Evolutionary conservation across 352 stramenopile species (phyloP).

Genomic region (Globisporangium yorkense): DNA sequence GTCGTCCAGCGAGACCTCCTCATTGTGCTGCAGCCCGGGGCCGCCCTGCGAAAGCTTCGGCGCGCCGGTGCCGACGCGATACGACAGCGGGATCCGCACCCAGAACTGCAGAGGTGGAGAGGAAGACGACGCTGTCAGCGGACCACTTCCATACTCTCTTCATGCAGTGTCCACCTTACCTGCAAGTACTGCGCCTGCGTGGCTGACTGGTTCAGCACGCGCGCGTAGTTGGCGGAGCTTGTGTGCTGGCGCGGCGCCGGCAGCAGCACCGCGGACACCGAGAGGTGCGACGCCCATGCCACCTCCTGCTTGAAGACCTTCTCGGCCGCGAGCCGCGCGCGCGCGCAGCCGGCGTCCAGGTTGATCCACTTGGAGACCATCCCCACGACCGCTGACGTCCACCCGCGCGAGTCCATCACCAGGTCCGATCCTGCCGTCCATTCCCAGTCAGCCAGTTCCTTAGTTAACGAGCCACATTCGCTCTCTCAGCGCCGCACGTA

Average conservation of each 20-base stretch:
- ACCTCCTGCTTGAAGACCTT: slow-evolving; percentile 90
- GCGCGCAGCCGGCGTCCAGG: slow-evolving; percentile 40
- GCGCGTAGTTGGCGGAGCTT: slow-evolving; percentile 78
- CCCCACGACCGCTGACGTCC: slow-evolving; percentile 79
- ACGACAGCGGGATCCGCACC: slow-evolving; percentile 76
- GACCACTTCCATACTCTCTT: too few relatives aligned
- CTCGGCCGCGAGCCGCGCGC: slow-evolving; percentile 45
- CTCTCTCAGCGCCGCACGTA: slow-evolving; percentile 13
- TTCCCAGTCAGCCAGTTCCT: too few relatives aligned
- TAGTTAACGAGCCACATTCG: too few relatives aligned
- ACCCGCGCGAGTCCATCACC: slow-evolving; percentile 77
- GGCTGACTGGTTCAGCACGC: slow-evolving; percentile 72
- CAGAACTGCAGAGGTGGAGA: slow-evolving; percentile 50
- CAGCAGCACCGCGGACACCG: slow-evolving; percentile 92
- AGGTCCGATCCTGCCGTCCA: slow-evolving; percentile 56
- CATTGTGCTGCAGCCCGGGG: slow-evolving; percentile 18
- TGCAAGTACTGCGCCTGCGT: slow-evolving; percentile 77
- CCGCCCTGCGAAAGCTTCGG: slow-evolving; percentile 18
- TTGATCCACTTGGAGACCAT: slow-evolving; percentile 79
- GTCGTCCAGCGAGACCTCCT: slow-evolving; percentile 16
- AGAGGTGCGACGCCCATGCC: slow-evolving; percentile 94
- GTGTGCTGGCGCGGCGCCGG: slow-evolving; percentile 52
- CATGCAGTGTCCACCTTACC: slow-evolving; percentile 3
- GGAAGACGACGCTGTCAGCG: background rate
- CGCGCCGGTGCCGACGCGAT: slow-evolving; percentile 15